A percentile compares a stretch with the other conserved stretches of the same genome.
phyloP scores from a whole-genome alignment of 164 flowering plant species.

The Sedum album region DNA sequence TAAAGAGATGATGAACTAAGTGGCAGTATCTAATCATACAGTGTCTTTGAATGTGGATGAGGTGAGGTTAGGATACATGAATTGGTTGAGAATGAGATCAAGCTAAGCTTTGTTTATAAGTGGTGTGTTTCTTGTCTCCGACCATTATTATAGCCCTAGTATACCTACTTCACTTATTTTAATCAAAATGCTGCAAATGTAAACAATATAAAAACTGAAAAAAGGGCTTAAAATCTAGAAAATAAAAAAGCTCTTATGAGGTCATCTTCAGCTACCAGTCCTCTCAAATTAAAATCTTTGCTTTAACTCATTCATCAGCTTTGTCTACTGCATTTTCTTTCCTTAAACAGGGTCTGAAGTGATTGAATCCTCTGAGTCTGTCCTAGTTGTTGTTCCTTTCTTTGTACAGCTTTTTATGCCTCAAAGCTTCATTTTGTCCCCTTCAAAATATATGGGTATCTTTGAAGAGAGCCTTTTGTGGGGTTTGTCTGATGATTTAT shows the following conservation, averaged over 20 bases:
- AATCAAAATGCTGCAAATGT: background rate
- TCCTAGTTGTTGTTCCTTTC: background rate
- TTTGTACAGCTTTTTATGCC: background rate
- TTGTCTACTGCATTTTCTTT: background rate
- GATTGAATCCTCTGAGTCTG: background rate
- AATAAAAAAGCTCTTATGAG: background rate
- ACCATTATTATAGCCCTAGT: background rate
- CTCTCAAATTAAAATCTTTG: background rate
- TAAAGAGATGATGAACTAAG: background rate
- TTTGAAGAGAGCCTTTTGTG: background rate
- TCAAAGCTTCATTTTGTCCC: conserved; percentile 6
- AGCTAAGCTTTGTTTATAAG: background rate
- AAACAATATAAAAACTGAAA: background rate
- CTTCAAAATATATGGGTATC: background rate
- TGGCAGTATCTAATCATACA: conserved; percentile 2
- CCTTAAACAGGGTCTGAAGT: background rate
- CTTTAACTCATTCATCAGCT: conserved; percentile 5
- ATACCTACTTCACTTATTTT: background rate
- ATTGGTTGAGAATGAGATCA: conserved; percentile 1
- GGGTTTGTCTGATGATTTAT: background rate
- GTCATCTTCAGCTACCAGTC: background rate
- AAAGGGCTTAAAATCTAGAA: background rate
- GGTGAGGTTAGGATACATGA: conserved; percentile 8
- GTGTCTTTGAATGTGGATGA: background rate
- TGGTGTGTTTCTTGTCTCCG: conserved; percentile 6